Evolutionary conservation across 306 rosid species (phyloP).

Genomic region (Begonia loranthoides): DNA sequence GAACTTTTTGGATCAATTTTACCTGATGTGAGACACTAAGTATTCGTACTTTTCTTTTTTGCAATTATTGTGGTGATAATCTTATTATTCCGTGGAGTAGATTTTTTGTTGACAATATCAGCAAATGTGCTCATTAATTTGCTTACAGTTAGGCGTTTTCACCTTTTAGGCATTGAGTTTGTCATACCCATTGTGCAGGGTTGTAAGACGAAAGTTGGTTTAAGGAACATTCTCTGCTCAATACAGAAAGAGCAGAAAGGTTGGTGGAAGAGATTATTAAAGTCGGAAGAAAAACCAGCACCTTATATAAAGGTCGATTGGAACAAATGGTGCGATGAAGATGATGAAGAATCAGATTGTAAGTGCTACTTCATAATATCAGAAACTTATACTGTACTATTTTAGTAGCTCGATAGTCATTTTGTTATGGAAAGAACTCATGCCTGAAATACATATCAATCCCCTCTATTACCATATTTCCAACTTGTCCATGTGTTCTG

Average conservation of each 20-base stretch:
- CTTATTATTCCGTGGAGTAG: not conserved
- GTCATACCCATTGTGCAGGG: conserved; percentile 21
- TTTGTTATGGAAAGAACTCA: too few species aligned
- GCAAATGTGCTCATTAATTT: not conserved
- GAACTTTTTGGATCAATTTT: conserved; percentile 50
- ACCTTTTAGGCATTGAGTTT: conserved; percentile 1
- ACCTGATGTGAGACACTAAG: conserved; percentile 37
- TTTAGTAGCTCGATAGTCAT: too few species aligned
- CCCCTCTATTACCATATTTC: too few species aligned
- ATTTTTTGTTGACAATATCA: not conserved
- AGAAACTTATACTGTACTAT: too few species aligned
- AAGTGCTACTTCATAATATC: conserved; percentile 9
- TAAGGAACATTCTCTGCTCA: conserved; percentile 65
- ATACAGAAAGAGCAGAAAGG: conserved; percentile 61
- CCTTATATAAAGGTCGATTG: conserved; percentile 82
- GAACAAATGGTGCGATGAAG: conserved; percentile 83
- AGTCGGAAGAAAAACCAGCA: conserved; percentile 72
- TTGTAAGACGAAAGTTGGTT: conserved; percentile 56
- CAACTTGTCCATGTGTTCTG: too few species aligned
- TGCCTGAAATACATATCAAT: too few species aligned
- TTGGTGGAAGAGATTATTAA: conserved; percentile 78
- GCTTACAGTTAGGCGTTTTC: too few species aligned
- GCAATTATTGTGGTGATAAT: not conserved
- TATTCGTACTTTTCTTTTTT: not conserved
- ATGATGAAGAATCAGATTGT: conserved; percentile 55